Evolutionary conservation across 805 yeast genomes (phyloP).

Genomic region (Yarrowia deformans): DNA sequence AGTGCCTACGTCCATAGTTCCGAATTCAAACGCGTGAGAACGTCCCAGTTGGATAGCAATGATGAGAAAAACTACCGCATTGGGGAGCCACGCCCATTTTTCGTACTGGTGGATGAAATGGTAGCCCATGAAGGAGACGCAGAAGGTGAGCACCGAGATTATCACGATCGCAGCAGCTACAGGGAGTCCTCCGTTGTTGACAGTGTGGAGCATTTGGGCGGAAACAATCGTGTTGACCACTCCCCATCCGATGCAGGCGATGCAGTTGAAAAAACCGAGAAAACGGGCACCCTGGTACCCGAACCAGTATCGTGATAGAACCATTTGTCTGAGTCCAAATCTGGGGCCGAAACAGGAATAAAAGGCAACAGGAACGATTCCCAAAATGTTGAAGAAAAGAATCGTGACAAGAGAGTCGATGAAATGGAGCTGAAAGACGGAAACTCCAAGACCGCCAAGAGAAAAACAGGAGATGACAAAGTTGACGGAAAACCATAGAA

Average conservation of each 20-base stretch:
- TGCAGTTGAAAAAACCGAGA: constrained; percentile 75
- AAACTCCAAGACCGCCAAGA: constrained; percentile 73
- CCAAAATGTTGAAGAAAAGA: constrained; percentile 75
- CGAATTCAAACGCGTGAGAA: constrained; percentile 68
- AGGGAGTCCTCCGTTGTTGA: constrained; percentile 71
- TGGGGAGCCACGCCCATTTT: constrained; percentile 89
- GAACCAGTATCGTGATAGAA: constrained; percentile 74
- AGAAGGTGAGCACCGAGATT: constrained; percentile 66
- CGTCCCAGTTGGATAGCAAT: constrained; percentile 78
- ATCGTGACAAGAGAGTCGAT: constrained; percentile 73
- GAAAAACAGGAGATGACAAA: constrained; percentile 84
- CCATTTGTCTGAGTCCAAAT: constrained; percentile 88
- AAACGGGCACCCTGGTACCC: constrained; percentile 80
- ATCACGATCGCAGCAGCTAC: constrained; percentile 91
- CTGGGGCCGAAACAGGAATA: constrained; percentile 84
- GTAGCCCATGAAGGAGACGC: constrained; percentile 86
- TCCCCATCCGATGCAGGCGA: constrained; percentile 96
- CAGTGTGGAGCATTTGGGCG: constrained; percentile 80
- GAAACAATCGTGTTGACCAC: constrained; percentile 90
- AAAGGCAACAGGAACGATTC: constrained; percentile 80
- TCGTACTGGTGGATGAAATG: constrained; percentile 81
- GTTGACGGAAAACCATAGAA: constrained; percentile 93
- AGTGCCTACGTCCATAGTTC: constrained; percentile 62
- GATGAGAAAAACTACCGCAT: constrained; percentile 71
- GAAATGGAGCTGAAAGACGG: constrained; percentile 71